Evolutionary conservation across 1,139 yeast species (phyloP).

Genomic region (Suhomyces ambrosiae): DNA sequence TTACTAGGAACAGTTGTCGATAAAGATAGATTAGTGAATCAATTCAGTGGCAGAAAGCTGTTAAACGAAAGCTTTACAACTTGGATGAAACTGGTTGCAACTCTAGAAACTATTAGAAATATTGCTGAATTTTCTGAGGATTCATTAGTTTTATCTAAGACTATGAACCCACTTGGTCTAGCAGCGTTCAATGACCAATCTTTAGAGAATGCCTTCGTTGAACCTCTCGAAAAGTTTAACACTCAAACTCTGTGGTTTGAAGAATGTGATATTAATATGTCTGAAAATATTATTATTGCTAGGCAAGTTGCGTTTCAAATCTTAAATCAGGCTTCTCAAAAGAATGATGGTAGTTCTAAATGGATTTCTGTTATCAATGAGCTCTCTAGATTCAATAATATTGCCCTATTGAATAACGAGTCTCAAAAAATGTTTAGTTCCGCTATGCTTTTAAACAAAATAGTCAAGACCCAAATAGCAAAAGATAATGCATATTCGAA

Average conservation of each 20-base stretch:
- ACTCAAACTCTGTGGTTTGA: conserved; percentile 41
- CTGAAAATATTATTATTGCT: conserved; percentile 45
- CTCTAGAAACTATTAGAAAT: conserved; percentile 30
- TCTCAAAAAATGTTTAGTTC: conserved; percentile 55
- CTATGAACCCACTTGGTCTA: conserved; percentile 2
- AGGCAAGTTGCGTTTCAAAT: conserved; percentile 40
- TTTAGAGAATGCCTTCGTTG: conserved; percentile 6
- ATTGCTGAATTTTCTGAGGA: conserved; percentile 8
- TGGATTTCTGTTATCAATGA: conserved; percentile 41
- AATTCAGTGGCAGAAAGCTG: not conserved
- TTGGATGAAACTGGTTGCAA: conserved; percentile 44
- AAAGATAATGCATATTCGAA: conserved; percentile 8
- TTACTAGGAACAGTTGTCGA: conserved; percentile 22
- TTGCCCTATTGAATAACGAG: conserved; percentile 37
- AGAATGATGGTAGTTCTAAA: conserved; percentile 9
- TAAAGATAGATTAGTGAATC: conserved; percentile 15
- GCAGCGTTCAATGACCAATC: not conserved
- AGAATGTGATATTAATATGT: conserved; percentile 30
- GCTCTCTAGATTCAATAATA: conserved; percentile 40
- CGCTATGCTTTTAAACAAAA: conserved; percentile 45
- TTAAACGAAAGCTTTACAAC: conserved; percentile 13
- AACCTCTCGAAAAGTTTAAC: conserved; percentile 8
- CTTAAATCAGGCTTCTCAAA: conserved; percentile 11
- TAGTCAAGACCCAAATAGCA: conserved; percentile 27
- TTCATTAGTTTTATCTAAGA: no score